Percentiles rank a stretch among this genome's conserved stretches.
These are phyloP conservation scores for Ceratocystis lukuohia DNA, from an alignment of 2,329 filamentous ascomycete genomes.

Conservation along the genomic window DNA sequence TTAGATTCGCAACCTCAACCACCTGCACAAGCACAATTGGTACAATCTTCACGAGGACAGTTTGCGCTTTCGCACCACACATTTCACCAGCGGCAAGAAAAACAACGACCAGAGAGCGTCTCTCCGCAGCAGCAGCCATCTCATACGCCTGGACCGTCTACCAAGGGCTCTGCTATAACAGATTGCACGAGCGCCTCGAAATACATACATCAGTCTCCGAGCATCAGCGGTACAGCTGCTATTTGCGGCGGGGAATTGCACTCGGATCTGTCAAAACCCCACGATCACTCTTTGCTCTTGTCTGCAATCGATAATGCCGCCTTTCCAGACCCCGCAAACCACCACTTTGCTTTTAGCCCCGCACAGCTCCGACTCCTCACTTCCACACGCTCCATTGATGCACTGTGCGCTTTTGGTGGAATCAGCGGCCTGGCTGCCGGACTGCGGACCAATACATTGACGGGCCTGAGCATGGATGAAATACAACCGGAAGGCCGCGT, in stretches of 20 bases:
- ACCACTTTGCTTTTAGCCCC: constrained; percentile 41
- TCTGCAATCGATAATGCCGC: constrained; percentile 12
- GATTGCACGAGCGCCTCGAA: constrained; percentile 8
- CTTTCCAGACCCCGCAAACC: constrained; percentile 22
- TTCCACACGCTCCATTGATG: constrained; percentile 36
- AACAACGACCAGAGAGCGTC: not conserved
- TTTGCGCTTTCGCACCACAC: not conserved
- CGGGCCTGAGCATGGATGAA: constrained; percentile 40
- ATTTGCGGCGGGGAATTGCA: not conserved
- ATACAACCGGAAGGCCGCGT: constrained; percentile 32
- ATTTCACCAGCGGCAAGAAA: not conserved
- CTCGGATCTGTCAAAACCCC: not conserved
- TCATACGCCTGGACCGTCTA: not conserved
- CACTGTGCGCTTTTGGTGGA: constrained; percentile 40
- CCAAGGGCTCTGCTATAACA: constrained; percentile 2
- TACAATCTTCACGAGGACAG: not conserved
- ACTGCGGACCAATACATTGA: constrained; percentile 34
- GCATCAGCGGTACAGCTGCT: not conserved
- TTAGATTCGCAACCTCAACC: not conserved
- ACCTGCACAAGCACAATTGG: not conserved
- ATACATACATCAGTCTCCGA: not conserved
- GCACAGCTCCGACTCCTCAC: constrained; percentile 41
- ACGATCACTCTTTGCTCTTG: constrained; percentile 5
- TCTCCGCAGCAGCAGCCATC: not conserved
- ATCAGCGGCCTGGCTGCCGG: constrained; percentile 39